A percentile compares a stretch with the other conserved stretches of the same genome.
phyloP scores from a whole-genome alignment of 495 filamentous ascomycete species.

The Rhypophila decipiens region DNA sequence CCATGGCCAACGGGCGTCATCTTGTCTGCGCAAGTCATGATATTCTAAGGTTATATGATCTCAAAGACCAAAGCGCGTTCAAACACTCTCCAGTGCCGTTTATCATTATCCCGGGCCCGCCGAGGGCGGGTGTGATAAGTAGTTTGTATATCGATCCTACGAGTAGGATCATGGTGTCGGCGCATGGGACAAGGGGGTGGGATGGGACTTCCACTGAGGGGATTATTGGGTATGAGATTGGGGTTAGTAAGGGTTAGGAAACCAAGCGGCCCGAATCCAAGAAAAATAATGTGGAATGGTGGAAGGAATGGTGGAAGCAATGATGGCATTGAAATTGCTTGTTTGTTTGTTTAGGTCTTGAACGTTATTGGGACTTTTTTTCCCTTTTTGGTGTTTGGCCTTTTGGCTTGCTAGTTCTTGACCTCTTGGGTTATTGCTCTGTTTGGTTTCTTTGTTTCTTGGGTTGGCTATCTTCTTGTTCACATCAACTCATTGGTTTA shows the following conservation, averaged over 20 bases:
- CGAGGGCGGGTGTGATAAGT: slow-evolving; percentile 79
- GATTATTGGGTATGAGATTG: slow-evolving; percentile 87
- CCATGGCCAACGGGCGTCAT: slow-evolving; percentile 92
- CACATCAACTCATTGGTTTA: too few relatives aligned
- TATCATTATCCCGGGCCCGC: slow-evolving; percentile 88
- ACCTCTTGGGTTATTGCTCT: too few relatives aligned
- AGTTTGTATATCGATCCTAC: slow-evolving; percentile 79
- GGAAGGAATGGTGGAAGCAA: too few relatives aligned
- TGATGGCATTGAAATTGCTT: too few relatives aligned
- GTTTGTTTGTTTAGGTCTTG: too few relatives aligned
- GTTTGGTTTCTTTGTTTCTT: too few relatives aligned
- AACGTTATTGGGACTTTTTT: too few relatives aligned
- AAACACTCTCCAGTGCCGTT: slow-evolving; percentile 84
- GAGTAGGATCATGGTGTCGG: slow-evolving; percentile 83
- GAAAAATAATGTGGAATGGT: too few relatives aligned
- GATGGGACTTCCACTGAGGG: slow-evolving; percentile 91
- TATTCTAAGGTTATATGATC: slow-evolving; percentile 86
- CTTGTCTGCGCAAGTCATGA: slow-evolving; percentile 92
- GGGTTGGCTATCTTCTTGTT: too few relatives aligned
- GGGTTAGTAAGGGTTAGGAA: slow-evolving; percentile 4
- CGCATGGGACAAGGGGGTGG: slow-evolving; percentile 89
- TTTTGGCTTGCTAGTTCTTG: too few relatives aligned
- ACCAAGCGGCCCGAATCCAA: too few relatives aligned
- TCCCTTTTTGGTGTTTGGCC: too few relatives aligned
- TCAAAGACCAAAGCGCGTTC: slow-evolving; percentile 57